Base-by-base conservation (phyloP, 768 basidiomycete species). In the Lyophyllum semitale region DNA sequence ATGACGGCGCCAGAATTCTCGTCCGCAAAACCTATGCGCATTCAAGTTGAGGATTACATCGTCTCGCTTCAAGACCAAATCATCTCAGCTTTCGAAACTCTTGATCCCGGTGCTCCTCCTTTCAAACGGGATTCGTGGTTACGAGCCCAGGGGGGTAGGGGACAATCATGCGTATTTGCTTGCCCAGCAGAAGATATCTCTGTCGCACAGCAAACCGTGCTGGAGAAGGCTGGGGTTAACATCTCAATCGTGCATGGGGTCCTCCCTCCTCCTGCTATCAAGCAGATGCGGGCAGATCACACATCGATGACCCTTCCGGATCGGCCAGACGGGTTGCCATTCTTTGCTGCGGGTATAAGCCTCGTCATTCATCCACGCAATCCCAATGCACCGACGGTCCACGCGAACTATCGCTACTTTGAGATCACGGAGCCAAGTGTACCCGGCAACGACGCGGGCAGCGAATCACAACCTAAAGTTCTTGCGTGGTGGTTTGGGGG, bases 401-500 rank as follows among this genome's bases (percentile, higher is more conserved):
- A 99, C 69, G 85, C 91, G 55, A 99, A 99, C 70, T 97, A 95
- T 65, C 91, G 97, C 51, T 98, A 98, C 72, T 99, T 99, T 66
- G 96, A 98, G 71, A 84, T 97, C 59, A 87, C 86, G 2, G 83
- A 89, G 59, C 73, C 75, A 3, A 17, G 53, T 0, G 64, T 62
- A 27, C 59, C 60, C 1, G 65, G 59, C 17, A 53, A 62, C 3
- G 66, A 64, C 15, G 48, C 62, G 8, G 67, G 65, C 22, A 70
- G 71, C 33, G 72, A 72, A 2, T 67, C 68, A 50, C 66, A 73
- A 23, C 79, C 81, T 8, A 80, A 82, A 60, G 72, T 91, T 18
- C 73, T 95, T 38, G 87, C 94, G 25, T 98, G 95, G 95, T 99
- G 96, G 97, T 99, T 98, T 66, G 96, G 97, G 18, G 97, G 97